These are phyloP conservation scores for Calonectria naviculata DNA, from an alignment of 2,329 filamentous ascomycete species.

Conservation along the genomic window DNA sequence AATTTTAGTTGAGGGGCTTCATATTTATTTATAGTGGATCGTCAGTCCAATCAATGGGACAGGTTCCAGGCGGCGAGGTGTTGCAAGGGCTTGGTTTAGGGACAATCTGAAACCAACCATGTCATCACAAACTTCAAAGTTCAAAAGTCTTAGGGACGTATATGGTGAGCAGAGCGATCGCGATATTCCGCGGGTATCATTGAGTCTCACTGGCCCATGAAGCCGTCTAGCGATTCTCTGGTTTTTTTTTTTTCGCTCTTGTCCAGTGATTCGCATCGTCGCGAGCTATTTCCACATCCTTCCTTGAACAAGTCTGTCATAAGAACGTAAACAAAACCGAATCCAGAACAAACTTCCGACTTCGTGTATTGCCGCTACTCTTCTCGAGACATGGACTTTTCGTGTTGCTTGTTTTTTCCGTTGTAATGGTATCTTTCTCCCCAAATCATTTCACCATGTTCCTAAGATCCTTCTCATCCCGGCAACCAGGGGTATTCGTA, in stretches of 20 bases:
- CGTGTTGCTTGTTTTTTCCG: conserved; percentile 35
- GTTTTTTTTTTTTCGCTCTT: conserved; percentile 38
- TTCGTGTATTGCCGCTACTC: conserved; percentile 33
- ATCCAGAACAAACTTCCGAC: conserved; percentile 29
- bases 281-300: conserved; percentile 27
- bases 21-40: too few relatives aligned
- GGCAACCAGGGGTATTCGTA: conserved; percentile 48
- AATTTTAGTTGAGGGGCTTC: background rate
- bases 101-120: too few relatives aligned
- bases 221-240: conserved; percentile 32
- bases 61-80: too few relatives aligned
- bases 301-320: conserved; percentile 23
- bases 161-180: conserved; percentile 32
- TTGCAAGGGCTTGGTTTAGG: too few relatives aligned
- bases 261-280: conserved; percentile 10
- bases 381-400: conserved; percentile 31
- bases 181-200: conserved; percentile 36
- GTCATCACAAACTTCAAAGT: background rate
- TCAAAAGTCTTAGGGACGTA: background rate
- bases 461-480: conserved; percentile 38
- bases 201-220: conserved; percentile 38
- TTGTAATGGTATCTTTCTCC: conserved; percentile 41
- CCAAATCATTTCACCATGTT: conserved; percentile 36
- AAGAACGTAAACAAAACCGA: conserved; percentile 28
- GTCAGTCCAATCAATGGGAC: too few relatives aligned